Conservation (phyloP, 257 asterid species). For the Gentiana dahurica region DNA sequence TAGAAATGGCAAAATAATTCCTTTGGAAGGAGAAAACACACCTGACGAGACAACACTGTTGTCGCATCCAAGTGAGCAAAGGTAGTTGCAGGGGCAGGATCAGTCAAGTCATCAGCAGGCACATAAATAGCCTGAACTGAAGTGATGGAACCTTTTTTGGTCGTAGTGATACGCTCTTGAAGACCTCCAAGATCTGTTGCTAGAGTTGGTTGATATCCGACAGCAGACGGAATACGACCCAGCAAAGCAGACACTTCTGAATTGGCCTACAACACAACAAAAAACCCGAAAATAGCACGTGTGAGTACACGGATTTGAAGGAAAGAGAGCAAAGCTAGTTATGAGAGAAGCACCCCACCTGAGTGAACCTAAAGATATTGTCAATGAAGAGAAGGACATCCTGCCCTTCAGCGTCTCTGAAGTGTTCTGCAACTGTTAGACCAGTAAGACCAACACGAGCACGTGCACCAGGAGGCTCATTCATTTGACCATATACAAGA, state of each 20-base stretch:
- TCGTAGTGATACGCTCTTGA: slow-evolving; percentile 96
- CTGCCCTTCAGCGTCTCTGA: slow-evolving; percentile 99
- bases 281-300: not conserved
- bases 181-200: slow-evolving; percentile 99
- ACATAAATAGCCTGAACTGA: slow-evolving; percentile 98
- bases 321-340: no score
- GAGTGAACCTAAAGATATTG: slow-evolving; percentile 95
- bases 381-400: slow-evolving; percentile 99
- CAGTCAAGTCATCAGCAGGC: slow-evolving; percentile 99
- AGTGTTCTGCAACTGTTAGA: slow-evolving; percentile 95
- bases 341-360: slow-evolving; percentile 26
- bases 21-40: slow-evolving; percentile 2
- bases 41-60: slow-evolving; percentile 95
- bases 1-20: no score
- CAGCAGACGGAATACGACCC: slow-evolving; percentile 99
- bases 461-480: slow-evolving; percentile 99
- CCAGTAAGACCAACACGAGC: slow-evolving; percentile 99
- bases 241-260: slow-evolving; percentile 99
- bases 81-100: slow-evolving; percentile 99
- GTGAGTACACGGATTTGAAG: no score
- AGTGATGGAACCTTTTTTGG: slow-evolving; percentile 94
- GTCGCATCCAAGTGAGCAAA: slow-evolving; percentile 99
- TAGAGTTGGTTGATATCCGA: slow-evolving; percentile 96
- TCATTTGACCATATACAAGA: slow-evolving; percentile 97
- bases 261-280: slow-evolving; percentile 53